Percentiles rank a stretch among this genome's conserved stretches.
Conservation (phyloP, 225 moss, liverwort and hornwort genomes). For the Takakia lepidozioides region DNA sequence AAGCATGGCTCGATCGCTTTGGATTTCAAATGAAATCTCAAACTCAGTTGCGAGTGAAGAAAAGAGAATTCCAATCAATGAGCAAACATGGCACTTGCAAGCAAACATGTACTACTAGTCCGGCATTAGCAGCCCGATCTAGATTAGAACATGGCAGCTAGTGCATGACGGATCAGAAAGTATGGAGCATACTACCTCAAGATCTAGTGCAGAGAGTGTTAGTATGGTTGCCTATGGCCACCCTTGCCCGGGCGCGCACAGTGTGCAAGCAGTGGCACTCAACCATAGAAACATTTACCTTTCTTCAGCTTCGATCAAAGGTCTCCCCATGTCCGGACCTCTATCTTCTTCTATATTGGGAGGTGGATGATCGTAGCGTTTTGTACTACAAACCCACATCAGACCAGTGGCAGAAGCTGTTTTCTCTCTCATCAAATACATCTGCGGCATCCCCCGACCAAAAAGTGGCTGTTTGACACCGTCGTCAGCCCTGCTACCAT, state of each 20-base stretch:
- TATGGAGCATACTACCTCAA: constrained; percentile 36
- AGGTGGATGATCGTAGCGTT: constrained; percentile 25
- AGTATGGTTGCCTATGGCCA: constrained; percentile 25
- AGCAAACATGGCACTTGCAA: too few relatives aligned
- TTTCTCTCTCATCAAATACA: constrained; percentile 36
- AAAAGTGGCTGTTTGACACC: too few relatives aligned
- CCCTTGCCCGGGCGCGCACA: constrained; percentile 27
- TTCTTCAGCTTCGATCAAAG: constrained; percentile 26
- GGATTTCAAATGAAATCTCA: too few relatives aligned
- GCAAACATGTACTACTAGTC: too few relatives aligned
- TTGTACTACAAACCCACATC: constrained; percentile 23
- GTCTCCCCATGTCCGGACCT: constrained; percentile 19
- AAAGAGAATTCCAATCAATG: too few relatives aligned
- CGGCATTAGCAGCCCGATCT: too few relatives aligned
- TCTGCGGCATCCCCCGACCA: too few relatives aligned
- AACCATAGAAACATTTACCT: constrained; percentile 27
- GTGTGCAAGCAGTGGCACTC: constrained; percentile 44
- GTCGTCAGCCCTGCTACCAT: too few relatives aligned
- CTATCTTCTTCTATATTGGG: constrained; percentile 38
- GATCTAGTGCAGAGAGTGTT: constrained; percentile 40
- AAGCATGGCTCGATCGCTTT: too few relatives aligned
- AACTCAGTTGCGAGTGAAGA: too few relatives aligned
- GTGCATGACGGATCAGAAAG: constrained; percentile 23
- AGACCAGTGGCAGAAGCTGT: constrained; percentile 28
- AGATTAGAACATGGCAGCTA: too few relatives aligned